Evolutionary conservation across 257 asterid species (phyloP), one percentile per base, ranked within the genome.

Genomic region (Ballota nigra): DNA sequence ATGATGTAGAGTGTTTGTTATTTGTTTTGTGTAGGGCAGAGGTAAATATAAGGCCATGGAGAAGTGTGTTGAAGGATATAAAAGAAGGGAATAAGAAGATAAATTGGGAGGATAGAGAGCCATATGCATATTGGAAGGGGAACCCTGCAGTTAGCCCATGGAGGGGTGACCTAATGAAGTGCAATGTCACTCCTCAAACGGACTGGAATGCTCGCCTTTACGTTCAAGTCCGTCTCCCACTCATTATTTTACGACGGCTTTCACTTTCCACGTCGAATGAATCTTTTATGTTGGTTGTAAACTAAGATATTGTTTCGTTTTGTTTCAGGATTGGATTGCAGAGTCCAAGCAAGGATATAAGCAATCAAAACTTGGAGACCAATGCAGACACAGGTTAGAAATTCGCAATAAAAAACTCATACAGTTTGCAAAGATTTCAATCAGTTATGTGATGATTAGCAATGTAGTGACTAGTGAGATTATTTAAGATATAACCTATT

Each of bases 61-160:
- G 85, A 74, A 66, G 70, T 72, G 76, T 80, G 59, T 52, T 89
- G 74, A 77, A 85, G 73, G 92, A 86, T 43, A 87, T 93, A 63
- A 80, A 77, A 84, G 85, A 91, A 85, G 97, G 94, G 55, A 87
- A 89, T 58, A 68, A 86, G 75, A 87, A 52, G 78, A 78, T 63
- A 40, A 83, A 80, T 69, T 93, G 98, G 98, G 91, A 72, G 68
- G 96, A 89, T 2, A 87, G 98, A 81, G 87, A 68, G 59, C 92
- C 98, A 22, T 88, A 84, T 69, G 98, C 98, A 16, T 93, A 93
- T 59, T 93, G 98, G 98, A 93, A 66, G 52, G 98, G 98, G 53
- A 91, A 93, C 70, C 98, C 97, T 9, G 9, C 62, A 13, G 94
- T 83, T 47, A 63, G 83, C 68, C 92, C 89, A 2, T 83, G 91